A percentile compares a stretch with the other conserved stretches of the same genome.
phyloP scores from a whole-genome alignment of 2,329 filamentous ascomycete genomes.

The Achaetomium macrosporum region DNA sequence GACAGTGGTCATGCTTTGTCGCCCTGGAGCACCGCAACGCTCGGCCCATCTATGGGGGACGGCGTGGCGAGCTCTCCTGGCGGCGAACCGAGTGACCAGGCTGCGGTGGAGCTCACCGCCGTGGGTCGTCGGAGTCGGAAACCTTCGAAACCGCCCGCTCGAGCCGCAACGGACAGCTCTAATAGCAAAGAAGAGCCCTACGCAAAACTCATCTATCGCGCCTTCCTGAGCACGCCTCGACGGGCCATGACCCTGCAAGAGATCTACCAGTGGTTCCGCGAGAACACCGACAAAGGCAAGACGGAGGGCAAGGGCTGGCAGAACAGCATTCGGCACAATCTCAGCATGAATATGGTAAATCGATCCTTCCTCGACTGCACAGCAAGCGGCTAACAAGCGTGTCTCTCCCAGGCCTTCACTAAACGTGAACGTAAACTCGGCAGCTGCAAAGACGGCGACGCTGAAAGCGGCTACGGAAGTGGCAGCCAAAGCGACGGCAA shows the following conservation, averaged over 20 bases:
- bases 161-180: not conserved
- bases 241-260: slow-evolving; percentile 75
- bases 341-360: slow-evolving; percentile 86
- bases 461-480: not conserved
- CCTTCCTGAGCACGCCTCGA: slow-evolving; percentile 59
- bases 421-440: slow-evolving; percentile 38
- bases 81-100: not conserved
- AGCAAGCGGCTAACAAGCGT: not conserved
- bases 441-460: slow-evolving; percentile 2
- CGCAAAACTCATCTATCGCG: slow-evolving; percentile 71
- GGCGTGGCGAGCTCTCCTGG: slow-evolving; percentile 8
- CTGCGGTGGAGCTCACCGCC: not conserved
- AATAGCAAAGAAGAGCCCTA: slow-evolving; percentile 56
- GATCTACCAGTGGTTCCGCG: slow-evolving; percentile 84
- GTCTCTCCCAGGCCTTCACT: slow-evolving; percentile 23
- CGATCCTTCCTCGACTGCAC: not conserved
- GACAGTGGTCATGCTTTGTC: slow-evolving; percentile 16
- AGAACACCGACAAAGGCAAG: slow-evolving; percentile 71
- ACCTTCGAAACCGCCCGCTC: not conserved
- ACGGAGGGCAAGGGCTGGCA: slow-evolving; percentile 72
- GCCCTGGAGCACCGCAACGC: slow-evolving; percentile 19
- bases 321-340: slow-evolving; percentile 91
- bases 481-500: slow-evolving; percentile 32
- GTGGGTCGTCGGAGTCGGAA: not conserved
- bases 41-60: slow-evolving; percentile 11